Percentiles rank a stretch among this genome's conserved stretches.
These are phyloP conservation scores for Ceratobasidium sp. DNA, from an alignment of 1,284 basidiomycete species.

Conservation along the genomic window DNA sequence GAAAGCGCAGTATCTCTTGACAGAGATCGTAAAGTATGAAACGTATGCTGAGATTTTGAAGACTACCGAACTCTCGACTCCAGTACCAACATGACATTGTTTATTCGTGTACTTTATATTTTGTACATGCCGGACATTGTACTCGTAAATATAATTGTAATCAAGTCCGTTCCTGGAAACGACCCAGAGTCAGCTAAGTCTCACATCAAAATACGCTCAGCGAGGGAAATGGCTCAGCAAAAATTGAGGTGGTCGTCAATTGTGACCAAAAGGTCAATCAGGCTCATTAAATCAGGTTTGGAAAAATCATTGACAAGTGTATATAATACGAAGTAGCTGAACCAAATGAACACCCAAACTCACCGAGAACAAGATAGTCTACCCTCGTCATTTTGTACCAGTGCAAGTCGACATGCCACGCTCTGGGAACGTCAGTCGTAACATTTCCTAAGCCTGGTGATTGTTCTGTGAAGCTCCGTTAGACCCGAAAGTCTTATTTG, in stretches of 20 bases:
- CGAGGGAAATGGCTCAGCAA: conserved; percentile 31
- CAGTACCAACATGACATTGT: conserved; percentile 11
- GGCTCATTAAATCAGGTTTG: conserved; percentile 45
- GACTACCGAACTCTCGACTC: conserved; percentile 13
- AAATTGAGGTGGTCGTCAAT: conserved; percentile 40
- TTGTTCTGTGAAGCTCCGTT: conserved; percentile 36
- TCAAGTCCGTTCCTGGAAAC: not conserved
- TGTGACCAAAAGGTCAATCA: conserved; percentile 40
- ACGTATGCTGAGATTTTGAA: conserved; percentile 41
- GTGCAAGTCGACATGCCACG: conserved; percentile 46
- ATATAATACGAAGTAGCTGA: not conserved
- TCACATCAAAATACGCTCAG: not conserved
- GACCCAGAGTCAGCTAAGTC: conserved; percentile 11
- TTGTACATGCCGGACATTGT: conserved; percentile 32
- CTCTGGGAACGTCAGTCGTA: conserved; percentile 45
- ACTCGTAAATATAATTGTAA: conserved; percentile 4
- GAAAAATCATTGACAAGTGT: conserved; percentile 30
- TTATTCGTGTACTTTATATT: conserved; percentile 29
- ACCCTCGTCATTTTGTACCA: conserved; percentile 20
- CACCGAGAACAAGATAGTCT: not conserved
- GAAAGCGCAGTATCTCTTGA: conserved; percentile 40
- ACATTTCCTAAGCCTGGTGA: conserved; percentile 45
- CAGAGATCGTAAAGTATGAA: conserved; percentile 42
- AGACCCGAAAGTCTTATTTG: conserved; percentile 28
- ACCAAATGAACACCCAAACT: not conserved